phyloP scores from a whole-genome alignment of 1,284 basidiomycete species.

The Sanguinoderma infundibulare region DNA sequence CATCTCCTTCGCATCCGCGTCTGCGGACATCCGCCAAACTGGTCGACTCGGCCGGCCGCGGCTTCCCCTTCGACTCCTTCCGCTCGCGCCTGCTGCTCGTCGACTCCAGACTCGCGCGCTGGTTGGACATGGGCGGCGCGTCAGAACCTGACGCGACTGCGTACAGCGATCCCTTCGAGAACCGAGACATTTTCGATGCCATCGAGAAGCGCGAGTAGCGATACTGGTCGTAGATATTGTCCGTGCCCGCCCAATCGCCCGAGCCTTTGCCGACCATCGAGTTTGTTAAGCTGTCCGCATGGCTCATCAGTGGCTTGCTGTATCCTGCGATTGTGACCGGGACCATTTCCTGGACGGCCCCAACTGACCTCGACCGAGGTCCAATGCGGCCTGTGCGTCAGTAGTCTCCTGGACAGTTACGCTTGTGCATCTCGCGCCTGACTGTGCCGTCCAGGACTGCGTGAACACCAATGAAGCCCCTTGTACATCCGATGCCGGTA shows the following conservation, averaged over 20 bases:
- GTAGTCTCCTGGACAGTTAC: no score
- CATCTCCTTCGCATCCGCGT: constrained; percentile 3
- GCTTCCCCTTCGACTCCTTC: constrained; percentile 15
- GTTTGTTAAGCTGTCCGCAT: no score
- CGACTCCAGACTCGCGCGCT: constrained; percentile 29
- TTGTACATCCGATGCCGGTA: no score
- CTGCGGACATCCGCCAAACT: neutral
- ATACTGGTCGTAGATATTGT: constrained; percentile 77
- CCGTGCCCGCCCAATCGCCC: constrained; percentile 67
- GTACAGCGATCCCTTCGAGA: constrained; percentile 36
- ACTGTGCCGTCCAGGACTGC: no score
- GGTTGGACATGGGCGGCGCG: constrained; percentile 40
- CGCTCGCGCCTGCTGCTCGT: constrained; percentile 2
- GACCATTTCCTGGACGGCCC: no score
- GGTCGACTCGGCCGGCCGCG: constrained; percentile 14
- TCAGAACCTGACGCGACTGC: constrained; percentile 26
- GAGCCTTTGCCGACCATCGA: no score
- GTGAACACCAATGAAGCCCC: no score
- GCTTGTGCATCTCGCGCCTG: no score
- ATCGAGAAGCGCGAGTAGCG: constrained; percentile 70
- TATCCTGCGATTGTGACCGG: no score
- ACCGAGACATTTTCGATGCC: constrained; percentile 42
- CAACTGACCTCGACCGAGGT: no score
- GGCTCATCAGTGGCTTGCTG: no score
- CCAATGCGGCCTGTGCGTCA: no score